These are phyloP conservation scores for Brettanomyces naardenensis DNA, from an alignment of 805 yeast species.

Conservation along the genomic window DNA sequence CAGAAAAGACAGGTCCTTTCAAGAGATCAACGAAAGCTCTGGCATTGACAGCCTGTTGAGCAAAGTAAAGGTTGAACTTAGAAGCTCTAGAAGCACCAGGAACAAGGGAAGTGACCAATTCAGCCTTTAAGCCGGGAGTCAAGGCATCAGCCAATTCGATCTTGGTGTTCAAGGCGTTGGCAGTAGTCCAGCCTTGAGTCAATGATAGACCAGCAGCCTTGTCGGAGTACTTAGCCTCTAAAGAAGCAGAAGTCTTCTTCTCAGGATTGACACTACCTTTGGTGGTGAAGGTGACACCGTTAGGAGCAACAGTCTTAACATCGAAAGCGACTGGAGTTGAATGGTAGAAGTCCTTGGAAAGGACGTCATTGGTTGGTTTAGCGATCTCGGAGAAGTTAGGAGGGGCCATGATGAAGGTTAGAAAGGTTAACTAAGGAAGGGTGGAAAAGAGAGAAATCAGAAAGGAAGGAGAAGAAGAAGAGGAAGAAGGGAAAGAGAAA, in stretches of 20 bases:
- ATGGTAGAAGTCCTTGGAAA: conserved; percentile 91
- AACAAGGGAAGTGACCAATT: conserved; percentile 76
- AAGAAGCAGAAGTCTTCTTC: conserved; percentile 75
- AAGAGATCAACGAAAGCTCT: conserved; percentile 91
- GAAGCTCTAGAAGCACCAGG: conserved; percentile 86
- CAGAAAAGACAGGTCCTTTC: conserved; percentile 93
- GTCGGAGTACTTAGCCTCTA: conserved; percentile 91
- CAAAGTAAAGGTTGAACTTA: conserved; percentile 82
- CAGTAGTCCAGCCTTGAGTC: conserved; percentile 97
- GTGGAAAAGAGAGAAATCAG: background rate
- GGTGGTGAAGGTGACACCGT: conserved; percentile 90
- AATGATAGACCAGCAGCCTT: conserved; percentile 85
- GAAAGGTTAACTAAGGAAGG: background rate
- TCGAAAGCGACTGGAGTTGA: conserved; percentile 79
- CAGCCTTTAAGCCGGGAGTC: conserved; percentile 93
- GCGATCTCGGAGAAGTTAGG: conserved; percentile 91
- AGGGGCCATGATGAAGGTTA: conserved; percentile 50
- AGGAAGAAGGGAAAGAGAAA: background rate
- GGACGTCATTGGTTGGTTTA: conserved; percentile 84
- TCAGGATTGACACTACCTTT: conserved; percentile 77
- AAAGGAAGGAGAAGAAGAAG: background rate
- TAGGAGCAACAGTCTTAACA: conserved; percentile 89
- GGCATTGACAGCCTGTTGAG: conserved; percentile 88
- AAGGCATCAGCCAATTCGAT: conserved; percentile 85
- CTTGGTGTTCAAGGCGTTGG: conserved; percentile 87